Evolutionary conservation across 1,284 basidiomycete species (phyloP).

Genomic region (Tylopilus orsonianus): DNA sequence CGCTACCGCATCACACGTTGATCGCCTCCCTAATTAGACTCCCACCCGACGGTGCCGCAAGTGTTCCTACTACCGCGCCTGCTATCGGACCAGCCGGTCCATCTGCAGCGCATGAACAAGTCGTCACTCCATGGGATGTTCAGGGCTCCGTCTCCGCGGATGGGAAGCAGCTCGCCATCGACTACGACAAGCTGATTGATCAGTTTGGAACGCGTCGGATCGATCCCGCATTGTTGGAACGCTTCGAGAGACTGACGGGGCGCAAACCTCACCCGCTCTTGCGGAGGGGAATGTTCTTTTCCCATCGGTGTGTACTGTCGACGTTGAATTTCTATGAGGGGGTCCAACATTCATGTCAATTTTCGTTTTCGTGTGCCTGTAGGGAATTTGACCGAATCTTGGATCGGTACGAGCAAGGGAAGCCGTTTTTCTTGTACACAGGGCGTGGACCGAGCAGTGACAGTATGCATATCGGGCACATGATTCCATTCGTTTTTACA

Average conservation of each 20-base stretch:
- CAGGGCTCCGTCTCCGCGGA: slow-evolving; percentile 89
- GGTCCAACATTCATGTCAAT: not conserved
- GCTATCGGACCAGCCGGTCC: slow-evolving; percentile 38
- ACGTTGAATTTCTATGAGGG: not conserved
- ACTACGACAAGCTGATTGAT: slow-evolving; percentile 94
- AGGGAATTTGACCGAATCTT: slow-evolving; percentile 95
- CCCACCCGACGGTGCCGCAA: slow-evolving; percentile 4
- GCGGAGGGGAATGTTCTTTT: slow-evolving; percentile 95
- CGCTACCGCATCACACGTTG: not conserved
- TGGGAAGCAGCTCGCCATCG: slow-evolving; percentile 88
- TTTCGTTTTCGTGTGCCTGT: slow-evolving; percentile 4
- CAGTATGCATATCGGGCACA: slow-evolving; percentile 97
- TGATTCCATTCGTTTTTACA: slow-evolving; percentile 97
- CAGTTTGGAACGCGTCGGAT: slow-evolving; percentile 93
- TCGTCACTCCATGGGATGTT: slow-evolving; percentile 98
- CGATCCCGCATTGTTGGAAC: slow-evolving; percentile 74
- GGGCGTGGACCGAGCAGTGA: slow-evolving; percentile 95
- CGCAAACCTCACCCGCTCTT: slow-evolving; percentile 89
- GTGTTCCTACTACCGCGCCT: not conserved
- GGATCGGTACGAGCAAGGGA: slow-evolving; percentile 94
- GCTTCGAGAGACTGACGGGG: slow-evolving; percentile 93
- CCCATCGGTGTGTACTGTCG: slow-evolving; percentile 73
- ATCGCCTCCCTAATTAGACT: slow-evolving; percentile 12
- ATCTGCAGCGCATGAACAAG: slow-evolving; percentile 59
- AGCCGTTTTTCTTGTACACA: slow-evolving; percentile 98